Conservation (phyloP, 352 stramenopile species). For the Pythium plurisporium region DNA sequence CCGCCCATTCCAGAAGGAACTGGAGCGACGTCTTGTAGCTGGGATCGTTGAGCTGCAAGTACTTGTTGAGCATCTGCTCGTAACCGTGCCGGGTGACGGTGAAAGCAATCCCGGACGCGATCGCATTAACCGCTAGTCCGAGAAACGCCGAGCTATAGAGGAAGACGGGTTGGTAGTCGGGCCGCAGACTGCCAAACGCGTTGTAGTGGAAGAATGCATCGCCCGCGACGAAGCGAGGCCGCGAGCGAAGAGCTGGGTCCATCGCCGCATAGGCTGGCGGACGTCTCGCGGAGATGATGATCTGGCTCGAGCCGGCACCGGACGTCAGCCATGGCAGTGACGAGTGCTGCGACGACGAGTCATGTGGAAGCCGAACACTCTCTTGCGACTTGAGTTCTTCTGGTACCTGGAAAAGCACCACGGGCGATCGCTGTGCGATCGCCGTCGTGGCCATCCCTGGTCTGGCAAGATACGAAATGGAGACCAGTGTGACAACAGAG, state of each 20-base stretch:
- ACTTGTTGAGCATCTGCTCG: constrained; percentile 39
- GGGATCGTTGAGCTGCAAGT: constrained; percentile 23
- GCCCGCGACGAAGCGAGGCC: constrained; percentile 27
- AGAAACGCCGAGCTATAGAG: constrained; percentile 34
- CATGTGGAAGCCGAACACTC: no score
- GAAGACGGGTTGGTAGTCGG: constrained; percentile 28
- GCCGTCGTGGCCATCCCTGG: no score
- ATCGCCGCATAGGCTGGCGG: no score
- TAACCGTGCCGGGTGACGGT: constrained; percentile 34
- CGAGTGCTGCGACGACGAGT: no score
- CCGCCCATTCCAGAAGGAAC: constrained; percentile 54
- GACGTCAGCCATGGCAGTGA: no score
- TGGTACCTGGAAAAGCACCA: no score
- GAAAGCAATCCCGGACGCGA: constrained; percentile 25
- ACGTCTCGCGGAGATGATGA: no score
- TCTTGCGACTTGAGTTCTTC: no score
- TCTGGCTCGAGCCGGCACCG: no score
- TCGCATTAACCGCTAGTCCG: constrained; percentile 35
- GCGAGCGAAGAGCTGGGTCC: constrained; percentile 1
- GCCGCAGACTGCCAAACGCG: constrained; percentile 50
- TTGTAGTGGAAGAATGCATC: constrained; percentile 68
- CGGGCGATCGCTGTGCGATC: no score
- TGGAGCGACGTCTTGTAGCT: constrained; percentile 34
- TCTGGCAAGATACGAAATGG: no score
- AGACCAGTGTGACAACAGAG: no score